Evolutionary conservation across 352 stramenopile genomes (phyloP).

Genomic region (Phytopythium mirpurense): DNA sequence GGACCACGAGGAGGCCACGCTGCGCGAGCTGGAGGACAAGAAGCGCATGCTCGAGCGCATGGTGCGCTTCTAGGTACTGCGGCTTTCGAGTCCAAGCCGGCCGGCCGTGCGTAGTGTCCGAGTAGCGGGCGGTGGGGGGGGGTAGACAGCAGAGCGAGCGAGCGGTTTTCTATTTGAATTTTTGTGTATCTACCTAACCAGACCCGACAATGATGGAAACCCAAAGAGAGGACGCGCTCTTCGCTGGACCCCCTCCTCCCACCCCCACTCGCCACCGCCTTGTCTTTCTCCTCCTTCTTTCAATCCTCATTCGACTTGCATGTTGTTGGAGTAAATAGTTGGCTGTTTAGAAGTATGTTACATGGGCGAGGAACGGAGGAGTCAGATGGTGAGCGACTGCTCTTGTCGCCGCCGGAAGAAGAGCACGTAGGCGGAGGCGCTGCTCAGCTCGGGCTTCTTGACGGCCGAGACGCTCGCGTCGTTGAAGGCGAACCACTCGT

Average conservation of each 20-base stretch:
- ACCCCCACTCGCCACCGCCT: too few relatives aligned
- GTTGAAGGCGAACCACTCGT: constrained; percentile 83
- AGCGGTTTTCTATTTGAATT: constrained; percentile 8
- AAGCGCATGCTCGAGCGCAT: constrained; percentile 78
- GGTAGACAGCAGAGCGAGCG: too few relatives aligned
- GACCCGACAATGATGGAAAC: constrained; percentile 13
- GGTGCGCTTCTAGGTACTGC: constrained; percentile 66
- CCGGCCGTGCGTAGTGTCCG: constrained; percentile 3
- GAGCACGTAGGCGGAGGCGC: constrained; percentile 72
- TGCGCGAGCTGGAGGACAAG: constrained; percentile 94
- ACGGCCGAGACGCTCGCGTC: constrained; percentile 58
- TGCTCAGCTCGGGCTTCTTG: constrained; percentile 59
- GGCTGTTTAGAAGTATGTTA: too few relatives aligned
- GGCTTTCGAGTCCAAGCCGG: too few relatives aligned
- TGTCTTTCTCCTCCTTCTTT: too few relatives aligned
- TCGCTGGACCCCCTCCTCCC: too few relatives aligned
- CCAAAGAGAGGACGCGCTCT: constrained; percentile 9
- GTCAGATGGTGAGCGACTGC: constrained; percentile 57
- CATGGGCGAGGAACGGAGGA: too few relatives aligned
- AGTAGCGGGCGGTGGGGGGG: not conserved
- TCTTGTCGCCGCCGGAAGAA: constrained; percentile 65
- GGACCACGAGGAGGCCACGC: constrained; percentile 81
- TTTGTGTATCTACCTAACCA: constrained; percentile 9
- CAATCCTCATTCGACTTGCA: too few relatives aligned
- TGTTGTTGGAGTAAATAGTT: too few relatives aligned